These are phyloP conservation scores for Aspergillus phoenicis DNA, from an alignment of 2,329 filamentous ascomycete genomes.

Conservation along the genomic window DNA sequence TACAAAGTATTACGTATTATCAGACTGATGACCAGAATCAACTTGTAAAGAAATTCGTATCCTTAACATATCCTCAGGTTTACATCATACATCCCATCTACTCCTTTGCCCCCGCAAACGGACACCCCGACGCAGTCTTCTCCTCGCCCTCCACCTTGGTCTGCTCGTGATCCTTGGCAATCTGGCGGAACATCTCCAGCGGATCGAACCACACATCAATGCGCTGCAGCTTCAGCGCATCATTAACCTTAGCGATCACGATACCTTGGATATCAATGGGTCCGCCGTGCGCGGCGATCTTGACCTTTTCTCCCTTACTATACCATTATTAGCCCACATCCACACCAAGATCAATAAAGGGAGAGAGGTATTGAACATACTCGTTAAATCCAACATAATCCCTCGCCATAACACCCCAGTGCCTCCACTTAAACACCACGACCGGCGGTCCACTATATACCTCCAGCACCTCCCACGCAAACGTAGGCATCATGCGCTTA, in stretches of 20 bases:
- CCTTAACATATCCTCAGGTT: neutral
- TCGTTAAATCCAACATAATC: constrained; percentile 67
- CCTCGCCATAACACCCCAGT: constrained; percentile 68
- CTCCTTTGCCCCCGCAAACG: constrained; percentile 9
- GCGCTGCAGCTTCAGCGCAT: constrained; percentile 59
- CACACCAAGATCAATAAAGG: no score
- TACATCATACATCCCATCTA: neutral
- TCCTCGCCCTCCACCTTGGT: neutral
- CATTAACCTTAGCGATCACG: constrained; percentile 64
- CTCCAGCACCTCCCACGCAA: constrained; percentile 71
- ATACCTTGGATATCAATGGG: constrained; percentile 66
- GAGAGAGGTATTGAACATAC: constrained; percentile 44
- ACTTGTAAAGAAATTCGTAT: neutral
- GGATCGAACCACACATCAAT: constrained; percentile 69
- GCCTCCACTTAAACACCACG: constrained; percentile 67
- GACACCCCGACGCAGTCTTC: constrained; percentile 5
- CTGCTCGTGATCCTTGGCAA: constrained; percentile 37
- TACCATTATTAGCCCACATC: neutral
- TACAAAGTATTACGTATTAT: no score
- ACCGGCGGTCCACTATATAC: constrained; percentile 66
- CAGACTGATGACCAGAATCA: no score
- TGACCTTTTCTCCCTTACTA: constrained; percentile 65
- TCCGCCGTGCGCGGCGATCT: constrained; percentile 62
- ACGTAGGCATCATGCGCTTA: constrained; percentile 72
- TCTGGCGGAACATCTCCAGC: constrained; percentile 68